Base-by-base conservation (phyloP, 2,329 filamentous ascomycete genomes). In the Fusarium pseudocircinatum region DNA sequence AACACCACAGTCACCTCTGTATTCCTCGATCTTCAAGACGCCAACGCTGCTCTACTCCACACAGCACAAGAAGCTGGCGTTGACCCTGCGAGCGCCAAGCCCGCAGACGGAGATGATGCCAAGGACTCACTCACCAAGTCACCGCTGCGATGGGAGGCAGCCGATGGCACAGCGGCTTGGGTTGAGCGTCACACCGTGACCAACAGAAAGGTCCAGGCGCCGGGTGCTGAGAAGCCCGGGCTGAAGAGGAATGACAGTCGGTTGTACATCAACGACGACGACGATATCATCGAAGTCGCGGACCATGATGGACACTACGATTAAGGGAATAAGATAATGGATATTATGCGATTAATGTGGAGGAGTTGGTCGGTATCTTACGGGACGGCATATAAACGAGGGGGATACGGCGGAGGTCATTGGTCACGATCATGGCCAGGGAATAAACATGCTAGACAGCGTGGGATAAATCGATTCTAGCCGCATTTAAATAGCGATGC, bases 161-260 rank as follows among this genome's bases (percentile, higher is more conserved):
- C 81, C 12, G 81, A 83, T 28, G 82, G 82, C 9, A 72, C 75
- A 46, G 71, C 79, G 15, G 82, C 79, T 60, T 83, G 82, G 82
- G 82, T 83, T 36, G 82, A 83, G 77, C 66, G 74, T 43, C 82
- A 83, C 58, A 69, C 62, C 20, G 77, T 83, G 26, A 74, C 70
- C 26, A 68, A 63, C 26, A 69, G 69, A 54, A 76, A 78, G 63
- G 47, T 39, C 4, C 63, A 61, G 30, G 44, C 60, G 16, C 39
- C 66, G 20, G 61, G 46, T 22, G 61, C 60, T 40, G 54, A 57
- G 22, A 68, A 61, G 61, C 72, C 58, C 8, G 66, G 58, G 7
- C 11, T 75, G 14, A 71, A 72, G 68, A 74, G 77, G 44, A 78
- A 78, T 37, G 70, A 77, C 28, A 79, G 77, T 65, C 58, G 59